These are phyloP conservation scores for Colletotrichum gloeosporioides DNA, from an alignment of 2,329 filamentous ascomycete species.

Conservation along the genomic window DNA sequence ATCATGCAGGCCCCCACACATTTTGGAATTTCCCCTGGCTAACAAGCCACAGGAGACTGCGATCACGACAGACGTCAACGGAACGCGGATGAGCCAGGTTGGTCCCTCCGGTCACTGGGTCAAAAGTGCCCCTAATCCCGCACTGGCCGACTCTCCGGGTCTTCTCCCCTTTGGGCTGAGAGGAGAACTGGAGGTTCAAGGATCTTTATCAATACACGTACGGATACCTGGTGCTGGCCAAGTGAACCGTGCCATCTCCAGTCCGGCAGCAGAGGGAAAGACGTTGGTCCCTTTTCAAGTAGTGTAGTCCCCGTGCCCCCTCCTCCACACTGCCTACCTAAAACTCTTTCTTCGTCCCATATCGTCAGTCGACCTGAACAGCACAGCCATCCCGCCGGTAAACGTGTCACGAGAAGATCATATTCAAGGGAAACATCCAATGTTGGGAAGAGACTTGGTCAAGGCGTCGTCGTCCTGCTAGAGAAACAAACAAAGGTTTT, in stretches of 20 bases:
- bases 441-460: neutral
- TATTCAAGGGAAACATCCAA: neutral
- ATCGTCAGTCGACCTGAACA: neutral
- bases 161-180: neutral
- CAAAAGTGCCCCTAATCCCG: constrained; percentile 14
- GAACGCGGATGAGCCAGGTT: constrained; percentile 1
- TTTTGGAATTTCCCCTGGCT: constrained; percentile 3
- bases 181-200: constrained; percentile 2
- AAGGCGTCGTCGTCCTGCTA: constrained; percentile 1
- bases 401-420: neutral
- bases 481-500: neutral
- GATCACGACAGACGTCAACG: constrained; percentile 18
- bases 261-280: neutral
- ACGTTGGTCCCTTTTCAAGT: constrained; percentile 12
- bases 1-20: constrained; percentile 5
- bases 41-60: neutral
- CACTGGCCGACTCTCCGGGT: constrained; percentile 3
- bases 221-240: neutral
- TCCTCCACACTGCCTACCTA: constrained; percentile 14
- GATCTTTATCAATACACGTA: constrained; percentile 1
- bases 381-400: neutral
- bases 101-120: constrained; percentile 9
- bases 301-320: neutral
- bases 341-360: constrained; percentile 18
- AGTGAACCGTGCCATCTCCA: constrained; percentile 11